Base-by-base conservation (phyloP, 2,329 filamentous ascomycete species). In the Fusarium anthophilum region DNA sequence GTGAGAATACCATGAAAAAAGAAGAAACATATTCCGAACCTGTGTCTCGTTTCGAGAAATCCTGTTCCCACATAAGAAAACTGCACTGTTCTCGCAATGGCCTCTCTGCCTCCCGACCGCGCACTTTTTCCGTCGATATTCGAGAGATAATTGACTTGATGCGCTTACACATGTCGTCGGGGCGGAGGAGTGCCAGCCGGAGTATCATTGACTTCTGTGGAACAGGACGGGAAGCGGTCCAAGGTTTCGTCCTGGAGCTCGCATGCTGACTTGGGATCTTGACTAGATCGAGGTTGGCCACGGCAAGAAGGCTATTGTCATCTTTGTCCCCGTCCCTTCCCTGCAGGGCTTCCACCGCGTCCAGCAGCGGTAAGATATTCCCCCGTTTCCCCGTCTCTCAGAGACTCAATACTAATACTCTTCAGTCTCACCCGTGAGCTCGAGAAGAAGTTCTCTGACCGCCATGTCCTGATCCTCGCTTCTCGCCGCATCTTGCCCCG, bases 381-480 rank as follows among this genome's bases (percentile, higher is more conserved):
- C 51, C 54, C 30, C 11, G 20, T 20, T 37, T 37, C 20, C 18
- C 14, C 24, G 17, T 2, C 28, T 13, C 22, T 5, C 3, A 0
- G 6, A 1, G 12, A 18, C 8, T 3, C 28, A 48, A n/a, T 20
- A 64, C 77, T 83, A 71, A 81, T 69, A 5, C n/a, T 5, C 2
- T 37, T 8, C 67, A 98, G 96, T 85, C 92, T 99, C 85, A 99
- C 96, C 87, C 96, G 96, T 89, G 96, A 99, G 91, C 95, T 99
- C 85, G 96, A 99, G 93, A 99, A 99, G 95, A 99, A 99, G 91
- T 99, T 99, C 94, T 98, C 96, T 78, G 96, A 99, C 91, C 96
- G 96, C 88, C 96, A 99, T 88, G 96, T 99, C 86, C 91, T 99
- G 86, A 95, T 99, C 92, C 93, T 99, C 82, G 96, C 96, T 82